Base-by-base conservation (phyloP, 1,139 yeast species). In the Kodamaea arcana region DNA sequence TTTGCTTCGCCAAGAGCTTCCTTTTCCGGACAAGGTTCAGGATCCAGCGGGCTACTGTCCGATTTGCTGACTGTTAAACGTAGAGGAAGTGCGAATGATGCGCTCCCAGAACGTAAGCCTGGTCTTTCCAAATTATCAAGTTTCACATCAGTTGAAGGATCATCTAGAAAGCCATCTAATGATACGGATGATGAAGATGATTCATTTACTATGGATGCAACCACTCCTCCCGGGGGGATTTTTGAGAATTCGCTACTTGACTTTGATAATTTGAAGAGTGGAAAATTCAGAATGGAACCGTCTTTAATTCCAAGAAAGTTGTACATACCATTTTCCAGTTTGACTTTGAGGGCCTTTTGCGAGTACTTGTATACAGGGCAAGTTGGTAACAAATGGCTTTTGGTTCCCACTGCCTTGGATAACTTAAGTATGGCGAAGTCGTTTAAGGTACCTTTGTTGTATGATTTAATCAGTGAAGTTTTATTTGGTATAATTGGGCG, bases 331-430 rank as follows among this genome's bases (percentile, higher is more conserved):
- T 81, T 80, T 59, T 57, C 79, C 2, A 76, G 82, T 1, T 53
- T 61, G 2, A 72, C 86, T 0, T 75, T 83, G 9, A 69, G 68
- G 37, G 87, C 86, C 1, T 75, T 83, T 46, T 66, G 83, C 29
- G 92, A 83, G 48, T 83, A 78, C 53, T 65, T 83, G 41, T 82
- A 80, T 49, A 83, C 90, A 6, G 94, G 92, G 1, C 88, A 83
- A 55, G 75, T 83, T 23, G 87, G 86, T 23, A 78, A 80, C 39
- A 80, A 75, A 46, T 83, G 90, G 90, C 58, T 70, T 11, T 57
- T 83, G 24, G 65, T 74, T 2, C 90, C 90, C 0, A 79, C 84
- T 0, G 73, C 84, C 0, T 64, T 81, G 36, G 88, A 83, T 44
- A 68, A 79, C 35, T 63, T 83, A 45, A 58, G 78, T 20, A 67